Percentiles rank a stretch among this genome's conserved stretches.
phyloP scores from a whole-genome alignment of 2,329 filamentous ascomycete genomes.

The Fusarium sp. region DNA sequence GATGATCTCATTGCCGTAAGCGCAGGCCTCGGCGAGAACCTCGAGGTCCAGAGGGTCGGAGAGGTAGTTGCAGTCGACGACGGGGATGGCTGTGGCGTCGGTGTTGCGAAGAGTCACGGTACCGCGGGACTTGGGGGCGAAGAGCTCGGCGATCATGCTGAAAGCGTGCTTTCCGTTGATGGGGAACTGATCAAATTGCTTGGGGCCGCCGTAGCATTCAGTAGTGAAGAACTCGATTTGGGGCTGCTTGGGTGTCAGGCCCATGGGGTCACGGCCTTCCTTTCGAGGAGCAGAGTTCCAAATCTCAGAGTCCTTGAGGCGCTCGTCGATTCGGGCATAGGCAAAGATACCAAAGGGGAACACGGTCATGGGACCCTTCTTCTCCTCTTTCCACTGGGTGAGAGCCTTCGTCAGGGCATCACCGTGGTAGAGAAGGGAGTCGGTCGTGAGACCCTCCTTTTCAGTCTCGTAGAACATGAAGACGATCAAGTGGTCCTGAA shows the following conservation, averaged over 20 bases:
- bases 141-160: constrained; percentile 68
- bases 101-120: constrained; percentile 62
- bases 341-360: constrained; percentile 74
- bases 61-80: constrained; percentile 70
- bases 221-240: constrained; percentile 73
- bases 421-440: constrained; percentile 65
- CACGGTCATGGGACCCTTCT: constrained; percentile 67
- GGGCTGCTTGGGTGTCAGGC: constrained; percentile 66
- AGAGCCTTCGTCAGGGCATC: constrained; percentile 64
- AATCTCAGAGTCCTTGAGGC: constrained; percentile 64
- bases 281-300: constrained; percentile 64
- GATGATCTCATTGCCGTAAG: constrained; percentile 70
- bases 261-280: constrained; percentile 72
- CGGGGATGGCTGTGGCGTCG: constrained; percentile 64
- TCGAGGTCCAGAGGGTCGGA: constrained; percentile 68
- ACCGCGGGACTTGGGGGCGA: constrained; percentile 68
- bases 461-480: constrained; percentile 72
- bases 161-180: constrained; percentile 67
- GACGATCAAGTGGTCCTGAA: constrained; percentile 63
- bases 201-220: constrained; percentile 71
- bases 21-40: constrained; percentile 69
- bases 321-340: constrained; percentile 71
- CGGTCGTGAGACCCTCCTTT: constrained; percentile 64
- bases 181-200: constrained; percentile 67
- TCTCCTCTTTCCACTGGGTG: constrained; percentile 68